These are phyloP conservation scores for Fistulina hepatica DNA, from an alignment of 1,284 basidiomycete species.

Conservation along the genomic window DNA sequence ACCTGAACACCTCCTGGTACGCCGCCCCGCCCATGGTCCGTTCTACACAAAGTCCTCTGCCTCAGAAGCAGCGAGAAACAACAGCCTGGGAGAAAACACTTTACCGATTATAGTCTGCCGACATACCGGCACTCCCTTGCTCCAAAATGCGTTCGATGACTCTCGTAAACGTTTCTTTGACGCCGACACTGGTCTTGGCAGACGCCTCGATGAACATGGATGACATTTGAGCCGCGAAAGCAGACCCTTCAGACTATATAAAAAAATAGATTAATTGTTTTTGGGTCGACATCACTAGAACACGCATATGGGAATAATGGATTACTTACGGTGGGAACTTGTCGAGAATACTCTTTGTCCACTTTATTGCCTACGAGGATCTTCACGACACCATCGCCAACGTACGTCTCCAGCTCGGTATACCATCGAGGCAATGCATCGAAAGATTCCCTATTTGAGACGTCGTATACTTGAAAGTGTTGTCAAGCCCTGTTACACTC, in stretches of 20 bases:
- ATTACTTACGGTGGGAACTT: too few relatives aligned
- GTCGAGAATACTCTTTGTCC: conserved; percentile 90
- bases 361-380: conserved; percentile 95
- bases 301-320: too few relatives aligned
- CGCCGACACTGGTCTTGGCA: conserved; percentile 79
- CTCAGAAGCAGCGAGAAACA: too few relatives aligned
- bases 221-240: conserved; percentile 74
- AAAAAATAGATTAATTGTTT: too few relatives aligned
- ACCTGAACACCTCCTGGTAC: conserved; percentile 1
- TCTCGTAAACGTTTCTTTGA: conserved; percentile 71
- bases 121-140: not conserved
- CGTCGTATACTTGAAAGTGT: conserved; percentile 93
- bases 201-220: conserved; percentile 83
- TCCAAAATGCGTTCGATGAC: conserved; percentile 45
- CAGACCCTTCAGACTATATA: conserved; percentile 71
- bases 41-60: too few relatives aligned
- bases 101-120: too few relatives aligned
- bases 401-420: conserved; percentile 90
- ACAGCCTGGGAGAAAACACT: too few relatives aligned
- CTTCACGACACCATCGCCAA: conserved; percentile 80
- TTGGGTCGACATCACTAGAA: too few relatives aligned
- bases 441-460: conserved; percentile 83
- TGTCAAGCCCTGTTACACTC: too few relatives aligned
- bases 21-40: not conserved
- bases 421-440: conserved; percentile 91